Evolutionary conservation across 1,284 basidiomycete genomes (phyloP), one percentile per base, ranked within the genome.

Genomic region (Trametes hirsuta): DNA sequence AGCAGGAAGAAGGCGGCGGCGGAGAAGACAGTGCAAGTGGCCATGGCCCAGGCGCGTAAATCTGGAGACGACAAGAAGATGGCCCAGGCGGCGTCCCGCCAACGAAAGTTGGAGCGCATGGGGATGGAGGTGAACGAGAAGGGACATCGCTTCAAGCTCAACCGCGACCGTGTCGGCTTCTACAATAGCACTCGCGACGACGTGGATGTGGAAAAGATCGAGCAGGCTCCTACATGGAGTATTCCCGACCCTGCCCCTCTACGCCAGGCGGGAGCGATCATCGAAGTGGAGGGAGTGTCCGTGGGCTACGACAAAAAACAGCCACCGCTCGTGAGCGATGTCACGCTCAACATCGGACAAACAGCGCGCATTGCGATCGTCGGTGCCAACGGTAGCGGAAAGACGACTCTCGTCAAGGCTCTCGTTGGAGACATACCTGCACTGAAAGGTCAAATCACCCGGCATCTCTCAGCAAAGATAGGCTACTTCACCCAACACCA

Each of bases 381-480:
- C 6, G 88, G 88, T 0, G 71, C 73, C 66, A 83, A 83, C 67
- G 81, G 82, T 0, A 72, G 76, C 64, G 82, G 82, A 34, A 90
- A 90, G 73, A 84, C 84, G 25, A 91, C 88, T 0, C 70, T 90
- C 1, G 82, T 85, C 56, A 79, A 85, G 58, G 72, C 87, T 21
- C 77, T 90, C 24, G 76, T 84, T 1, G 84, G 84, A 2, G 77
- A 71, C 39, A 72, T 87, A 3, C 68, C 73, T 11, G 83, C 87
- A 0, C 76, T 76, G 2, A 75, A 73, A 4, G 90, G 90, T 1
- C 79, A 72, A 8, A 79, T 90, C 15, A 78, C 75, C n/a, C 79
- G 79, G 15, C 88, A 91, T 66, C 79, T 87, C 0, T 74, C 79
- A 2, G 77, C 85, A 10, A 78, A 78, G 42, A 81, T 91, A 34